Base-by-base conservation (phyloP, 2,329 filamentous ascomycete species). In the Aspergillus versicolor region DNA sequence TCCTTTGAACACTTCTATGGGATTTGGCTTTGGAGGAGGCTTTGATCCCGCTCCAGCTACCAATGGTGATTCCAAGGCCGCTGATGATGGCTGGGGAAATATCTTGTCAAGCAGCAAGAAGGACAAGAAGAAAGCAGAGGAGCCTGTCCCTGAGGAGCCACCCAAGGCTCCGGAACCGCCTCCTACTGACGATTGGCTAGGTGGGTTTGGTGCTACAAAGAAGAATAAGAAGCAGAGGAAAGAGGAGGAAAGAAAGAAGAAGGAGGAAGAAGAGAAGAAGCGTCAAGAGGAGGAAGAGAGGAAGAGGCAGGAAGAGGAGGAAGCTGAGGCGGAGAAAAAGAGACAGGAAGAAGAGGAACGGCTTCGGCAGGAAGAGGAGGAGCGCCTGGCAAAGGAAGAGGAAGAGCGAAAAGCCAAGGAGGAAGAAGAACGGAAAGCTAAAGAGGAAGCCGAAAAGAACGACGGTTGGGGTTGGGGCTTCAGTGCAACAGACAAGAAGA, bases 21-120 rank as follows among this genome's bases (percentile, higher is more conserved):
- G 67, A 1, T 79, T 80, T 50, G 77, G 78, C 52, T 77, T 80
- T 66, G 72, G 74, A 54, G 69, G 74, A 57, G 69, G 76, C 63
- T 64, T 77, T 65, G 68, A 58, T 41, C 45, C 42, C 17, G 53
- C 63, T 12, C 57, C 81, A 77, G 47, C 76, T 19, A 27, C 47
- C 11, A 55, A 78, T 59, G 75, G 75, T 27, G 71, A 75, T 43
- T 73, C 78, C 76, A 82, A 19, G 72, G 58, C 65, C 5, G 72
- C 73, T 17, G 75, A 77, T 34, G 71, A 74, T 48, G 62, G 62
- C 37, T 75, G 73, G 73, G 73, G 37, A 12, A 19, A 71, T 41
- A 64, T 65, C 21, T 74, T 79, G 56, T 60, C 68, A 7, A 13
- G 34, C 17, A 63, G 68, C 41, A 83, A 75, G 60, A 78, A 79